A percentile compares a stretch with the other conserved stretches of the same genome.
Conservation (phyloP, 2,329 filamentous ascomycete genomes). For the Verticillium zaregamsianum region DNA sequence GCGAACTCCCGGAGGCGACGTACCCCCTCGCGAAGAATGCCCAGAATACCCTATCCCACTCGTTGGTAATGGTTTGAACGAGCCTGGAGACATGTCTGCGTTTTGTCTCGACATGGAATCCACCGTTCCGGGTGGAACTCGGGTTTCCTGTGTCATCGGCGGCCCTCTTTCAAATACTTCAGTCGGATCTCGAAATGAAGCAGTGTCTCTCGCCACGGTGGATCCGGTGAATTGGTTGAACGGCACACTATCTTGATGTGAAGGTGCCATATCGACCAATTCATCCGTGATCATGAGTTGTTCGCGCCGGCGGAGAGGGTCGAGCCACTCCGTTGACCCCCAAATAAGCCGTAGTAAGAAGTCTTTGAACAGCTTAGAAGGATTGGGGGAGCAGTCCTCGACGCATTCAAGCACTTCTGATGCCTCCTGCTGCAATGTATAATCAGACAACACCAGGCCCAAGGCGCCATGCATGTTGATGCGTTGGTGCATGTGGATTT, state of each 20-base stretch:
- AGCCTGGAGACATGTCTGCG: background rate
- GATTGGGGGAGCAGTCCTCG: constrained; percentile 7
- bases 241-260: too few relatives aligned
- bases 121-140: too few relatives aligned
- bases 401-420: constrained; percentile 8
- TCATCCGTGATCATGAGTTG: background rate
- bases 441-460: constrained; percentile 6
- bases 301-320: constrained; percentile 1
- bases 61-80: background rate
- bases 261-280: too few relatives aligned
- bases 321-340: constrained; percentile 6
- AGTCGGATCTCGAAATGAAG: too few relatives aligned
- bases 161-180: too few relatives aligned
- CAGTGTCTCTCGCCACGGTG: too few relatives aligned
- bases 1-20: background rate
- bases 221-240: too few relatives aligned
- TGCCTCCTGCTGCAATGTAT: constrained; percentile 15
- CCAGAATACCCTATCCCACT: background rate
- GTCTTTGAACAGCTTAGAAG: constrained; percentile 5
- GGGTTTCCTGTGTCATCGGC: too few relatives aligned
- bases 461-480: constrained; percentile 4
- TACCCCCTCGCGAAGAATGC: background rate
- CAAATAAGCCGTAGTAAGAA: constrained; percentile 6
- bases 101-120: background rate
- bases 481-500: constrained; percentile 11